These are phyloP conservation scores for Zymoseptoria pseudotritici DNA, from an alignment of 2,329 filamentous ascomycete genomes.

Conservation along the genomic window DNA sequence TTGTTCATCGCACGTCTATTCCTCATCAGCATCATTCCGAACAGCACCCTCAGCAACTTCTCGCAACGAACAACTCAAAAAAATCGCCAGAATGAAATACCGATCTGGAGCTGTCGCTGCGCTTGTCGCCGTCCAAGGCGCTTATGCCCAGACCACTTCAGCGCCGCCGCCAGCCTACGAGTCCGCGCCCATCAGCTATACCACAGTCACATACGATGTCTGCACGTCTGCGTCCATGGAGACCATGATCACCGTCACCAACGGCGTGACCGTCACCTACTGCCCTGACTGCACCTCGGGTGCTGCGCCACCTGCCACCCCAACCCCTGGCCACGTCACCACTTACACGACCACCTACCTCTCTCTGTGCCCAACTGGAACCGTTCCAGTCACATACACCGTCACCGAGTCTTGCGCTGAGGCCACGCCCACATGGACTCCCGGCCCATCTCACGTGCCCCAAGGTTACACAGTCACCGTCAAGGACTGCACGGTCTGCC, in stretches of 20 bases:
- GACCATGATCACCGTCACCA: constrained; percentile 30
- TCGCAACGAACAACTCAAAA: not conserved
- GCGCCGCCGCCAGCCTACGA: constrained; percentile 4
- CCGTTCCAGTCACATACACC: constrained; percentile 29
- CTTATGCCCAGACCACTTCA: constrained; percentile 19
- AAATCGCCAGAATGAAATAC: constrained; percentile 22
- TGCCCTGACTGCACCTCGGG: constrained; percentile 28
- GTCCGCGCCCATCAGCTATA: constrained; percentile 20
- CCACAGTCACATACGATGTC: constrained; percentile 28
- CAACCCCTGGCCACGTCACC: constrained; percentile 25
- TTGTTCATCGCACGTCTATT: constrained; percentile 1
- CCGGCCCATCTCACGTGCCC: constrained; percentile 28
- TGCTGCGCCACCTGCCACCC: constrained; percentile 3
- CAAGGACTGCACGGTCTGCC: constrained; percentile 28
- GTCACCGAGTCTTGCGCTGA: constrained; percentile 32
- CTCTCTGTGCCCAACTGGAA: constrained; percentile 30
- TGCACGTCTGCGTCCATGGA: constrained; percentile 25
- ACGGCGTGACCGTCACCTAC: constrained; percentile 30
- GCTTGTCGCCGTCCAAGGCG: constrained; percentile 19
- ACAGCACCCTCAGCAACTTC: constrained; percentile 1
- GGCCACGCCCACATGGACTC: constrained; percentile 28
- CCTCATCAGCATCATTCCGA: constrained; percentile 3
- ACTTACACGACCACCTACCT: constrained; percentile 31
- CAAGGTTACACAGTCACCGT: constrained; percentile 30
- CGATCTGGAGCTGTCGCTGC: constrained; percentile 17